Conservation (phyloP, 179 eudicot species). For the Silene noctiflora region DNA sequence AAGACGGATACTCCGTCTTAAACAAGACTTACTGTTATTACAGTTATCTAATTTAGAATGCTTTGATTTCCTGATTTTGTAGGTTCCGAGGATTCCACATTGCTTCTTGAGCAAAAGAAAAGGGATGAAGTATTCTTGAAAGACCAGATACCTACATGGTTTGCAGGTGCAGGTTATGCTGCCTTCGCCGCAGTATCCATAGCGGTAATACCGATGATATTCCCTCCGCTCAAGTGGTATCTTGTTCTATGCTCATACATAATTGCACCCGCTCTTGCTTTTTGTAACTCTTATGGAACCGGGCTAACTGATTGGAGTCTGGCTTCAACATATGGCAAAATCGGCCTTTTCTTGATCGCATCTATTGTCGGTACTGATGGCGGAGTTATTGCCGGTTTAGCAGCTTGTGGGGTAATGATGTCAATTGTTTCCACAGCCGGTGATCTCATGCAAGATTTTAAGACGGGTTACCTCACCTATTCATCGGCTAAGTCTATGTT, state of each 20-base stretch:
- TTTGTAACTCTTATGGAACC: constrained; percentile 94
- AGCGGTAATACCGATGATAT: constrained; percentile 63
- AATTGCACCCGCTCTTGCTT: constrained; percentile 93
- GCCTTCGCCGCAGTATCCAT: constrained; percentile 83
- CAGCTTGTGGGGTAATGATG: constrained; percentile 97
- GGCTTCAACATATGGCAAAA: constrained; percentile 87
- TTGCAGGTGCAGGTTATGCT: constrained; percentile 88
- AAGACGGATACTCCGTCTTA: background rate
- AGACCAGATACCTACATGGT: constrained; percentile 79
- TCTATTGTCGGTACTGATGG: constrained; percentile 74
- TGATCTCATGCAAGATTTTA: constrained; percentile 96
- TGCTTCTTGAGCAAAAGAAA: constrained; percentile 55
- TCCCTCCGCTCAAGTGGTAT: constrained; percentile 96
- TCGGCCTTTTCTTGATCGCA: constrained; percentile 83
- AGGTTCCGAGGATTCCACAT: constrained; percentile 57
- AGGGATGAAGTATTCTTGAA: constrained; percentile 63
- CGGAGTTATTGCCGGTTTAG: constrained; percentile 87
- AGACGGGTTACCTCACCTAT: constrained; percentile 86
- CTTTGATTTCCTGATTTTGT: constrained; percentile 26
- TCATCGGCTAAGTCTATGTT: constrained; percentile 95
- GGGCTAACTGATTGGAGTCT: constrained; percentile 98
- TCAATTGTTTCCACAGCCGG: constrained; percentile 93
- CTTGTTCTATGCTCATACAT: constrained; percentile 77
- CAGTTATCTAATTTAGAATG: background rate
- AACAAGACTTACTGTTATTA: background rate